Evolutionary conservation across 1,284 basidiomycete species (phyloP).

Genomic region (Neolentinus lepideus): DNA sequence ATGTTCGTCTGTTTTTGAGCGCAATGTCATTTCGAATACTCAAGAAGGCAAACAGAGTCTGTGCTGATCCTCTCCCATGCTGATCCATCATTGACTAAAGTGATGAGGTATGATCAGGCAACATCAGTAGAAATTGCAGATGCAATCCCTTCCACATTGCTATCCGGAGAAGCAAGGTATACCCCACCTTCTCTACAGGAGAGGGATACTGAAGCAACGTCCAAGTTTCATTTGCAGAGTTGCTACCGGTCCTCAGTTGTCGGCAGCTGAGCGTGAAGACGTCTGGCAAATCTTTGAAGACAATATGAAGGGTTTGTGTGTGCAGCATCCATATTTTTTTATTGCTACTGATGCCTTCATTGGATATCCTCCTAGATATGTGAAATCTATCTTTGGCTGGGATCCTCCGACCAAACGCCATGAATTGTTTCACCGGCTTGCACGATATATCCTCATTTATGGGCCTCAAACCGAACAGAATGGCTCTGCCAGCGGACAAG

Average conservation of each 20-base stretch:
- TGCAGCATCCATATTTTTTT: conserved; percentile 9
- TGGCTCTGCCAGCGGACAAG: conserved; percentile 12
- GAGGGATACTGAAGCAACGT: conserved; percentile 2
- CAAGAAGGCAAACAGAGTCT: not conserved
- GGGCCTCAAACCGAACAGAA: conserved; percentile 11
- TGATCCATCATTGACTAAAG: not conserved
- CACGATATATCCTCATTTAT: conserved; percentile 51
- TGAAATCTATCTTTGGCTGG: conserved; percentile 61
- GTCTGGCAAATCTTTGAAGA: conserved; percentile 49
- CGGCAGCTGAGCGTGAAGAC: conserved; percentile 25
- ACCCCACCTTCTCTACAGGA: conserved; percentile 4
- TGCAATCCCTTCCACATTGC: not conserved
- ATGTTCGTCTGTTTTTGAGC: not conserved
- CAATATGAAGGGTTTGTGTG: conserved; percentile 52
- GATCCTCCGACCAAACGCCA: conserved; percentile 42
- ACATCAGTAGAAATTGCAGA: not conserved
- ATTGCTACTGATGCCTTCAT: too few species aligned
- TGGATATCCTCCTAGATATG: conserved; percentile 38
- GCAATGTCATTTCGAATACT: not conserved
- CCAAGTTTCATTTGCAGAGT: conserved; percentile 28
- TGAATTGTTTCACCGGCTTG: conserved; percentile 52
- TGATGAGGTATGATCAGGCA: not conserved
- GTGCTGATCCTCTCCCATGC: not conserved
- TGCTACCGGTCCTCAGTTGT: conserved; percentile 30
- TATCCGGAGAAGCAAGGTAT: not conserved